phyloP scores from a whole-genome alignment of 768 basidiomycete species.

The Rhizopogon roseolus region DNA sequence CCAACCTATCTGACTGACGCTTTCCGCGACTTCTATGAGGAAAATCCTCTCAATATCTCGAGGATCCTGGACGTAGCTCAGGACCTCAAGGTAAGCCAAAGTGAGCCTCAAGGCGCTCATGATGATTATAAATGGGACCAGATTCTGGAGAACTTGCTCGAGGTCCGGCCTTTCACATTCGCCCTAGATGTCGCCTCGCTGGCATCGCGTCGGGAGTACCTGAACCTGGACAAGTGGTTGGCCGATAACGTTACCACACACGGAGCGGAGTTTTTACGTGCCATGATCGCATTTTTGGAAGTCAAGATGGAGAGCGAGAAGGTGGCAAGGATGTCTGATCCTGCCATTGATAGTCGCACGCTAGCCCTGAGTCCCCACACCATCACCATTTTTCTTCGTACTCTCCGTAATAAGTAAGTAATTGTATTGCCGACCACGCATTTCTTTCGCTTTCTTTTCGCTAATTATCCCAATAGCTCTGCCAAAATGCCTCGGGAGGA shows the following conservation, averaged over 20 bases:
- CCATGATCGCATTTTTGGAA: slow-evolving; percentile 85
- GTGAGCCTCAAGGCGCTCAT: neutral
- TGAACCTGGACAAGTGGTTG: slow-evolving; percentile 97
- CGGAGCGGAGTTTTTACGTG: slow-evolving; percentile 81
- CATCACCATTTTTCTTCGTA: slow-evolving; percentile 88
- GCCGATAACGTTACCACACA: slow-evolving; percentile 80
- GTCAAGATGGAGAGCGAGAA: slow-evolving; percentile 93
- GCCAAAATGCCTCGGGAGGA: slow-evolving; percentile 72
- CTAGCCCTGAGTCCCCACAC: slow-evolving; percentile 86
- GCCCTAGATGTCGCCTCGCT: slow-evolving; percentile 92
- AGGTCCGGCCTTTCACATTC: slow-evolving; percentile 84
- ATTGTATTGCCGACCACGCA: neutral
- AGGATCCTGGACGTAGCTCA: slow-evolving; percentile 93
- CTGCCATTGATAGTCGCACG: slow-evolving; percentile 71
- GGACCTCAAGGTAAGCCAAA: slow-evolving; percentile 73
- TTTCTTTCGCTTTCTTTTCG: neutral
- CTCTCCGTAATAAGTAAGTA: slow-evolving; percentile 77
- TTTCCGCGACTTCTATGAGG: slow-evolving; percentile 88
- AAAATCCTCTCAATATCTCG: slow-evolving; percentile 89
- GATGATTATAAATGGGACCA: slow-evolving; percentile 22
- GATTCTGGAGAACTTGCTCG: slow-evolving; percentile 91
- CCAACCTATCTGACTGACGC: slow-evolving; percentile 82
- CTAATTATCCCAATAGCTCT: slow-evolving; percentile 42
- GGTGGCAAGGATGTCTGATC: slow-evolving; percentile 67
- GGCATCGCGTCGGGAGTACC: slow-evolving; percentile 87